A percentile compares a stretch with the other conserved stretches of the same genome.
Conservation (phyloP, 768 basidiomycete species). For the Tylopilus sp. region DNA sequence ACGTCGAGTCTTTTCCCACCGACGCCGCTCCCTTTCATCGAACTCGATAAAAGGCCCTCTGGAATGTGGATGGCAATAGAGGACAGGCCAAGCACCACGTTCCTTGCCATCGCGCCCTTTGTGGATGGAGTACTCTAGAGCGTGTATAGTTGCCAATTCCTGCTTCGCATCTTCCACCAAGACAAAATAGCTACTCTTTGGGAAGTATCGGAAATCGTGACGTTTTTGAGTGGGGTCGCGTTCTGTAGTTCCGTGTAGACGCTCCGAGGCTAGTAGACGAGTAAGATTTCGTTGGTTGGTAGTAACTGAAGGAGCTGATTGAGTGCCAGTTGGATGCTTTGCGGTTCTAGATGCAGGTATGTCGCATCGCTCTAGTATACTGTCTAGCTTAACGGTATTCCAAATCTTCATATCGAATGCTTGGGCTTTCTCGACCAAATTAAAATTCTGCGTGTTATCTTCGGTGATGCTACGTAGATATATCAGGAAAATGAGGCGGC, state of each 20-base stretch:
- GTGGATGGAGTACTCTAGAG: slow-evolving; percentile 70
- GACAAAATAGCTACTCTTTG: slow-evolving; percentile 69
- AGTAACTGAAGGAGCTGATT: slow-evolving; percentile 29
- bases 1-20: slow-evolving; percentile 58
- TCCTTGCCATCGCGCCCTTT: slow-evolving; percentile 51
- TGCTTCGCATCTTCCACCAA: slow-evolving; percentile 88
- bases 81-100: slow-evolving; percentile 74
- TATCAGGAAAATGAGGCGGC: background rate
- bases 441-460: slow-evolving; percentile 36
- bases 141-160: slow-evolving; percentile 80
- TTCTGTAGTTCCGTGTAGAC: slow-evolving; percentile 79
- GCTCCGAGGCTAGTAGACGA: slow-evolving; percentile 74
- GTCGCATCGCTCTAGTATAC: slow-evolving; percentile 67
- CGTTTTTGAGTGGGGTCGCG: slow-evolving; percentile 88
- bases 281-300: slow-evolving; percentile 49
- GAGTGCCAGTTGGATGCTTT: slow-evolving; percentile 27
- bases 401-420: slow-evolving; percentile 84
- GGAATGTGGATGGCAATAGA: slow-evolving; percentile 72
- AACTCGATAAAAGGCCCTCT: slow-evolving; percentile 74
- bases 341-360: slow-evolving; percentile 29
- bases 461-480: slow-evolving; percentile 26
- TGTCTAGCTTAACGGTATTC: slow-evolving; percentile 68
- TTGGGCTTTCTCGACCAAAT: slow-evolving; percentile 63
- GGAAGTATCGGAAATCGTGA: slow-evolving; percentile 86
- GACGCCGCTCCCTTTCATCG: slow-evolving; percentile 67